These are phyloP conservation scores for Aspergillus bertholletiae DNA, from an alignment of 495 filamentous ascomycete species.

Conservation along the genomic window DNA sequence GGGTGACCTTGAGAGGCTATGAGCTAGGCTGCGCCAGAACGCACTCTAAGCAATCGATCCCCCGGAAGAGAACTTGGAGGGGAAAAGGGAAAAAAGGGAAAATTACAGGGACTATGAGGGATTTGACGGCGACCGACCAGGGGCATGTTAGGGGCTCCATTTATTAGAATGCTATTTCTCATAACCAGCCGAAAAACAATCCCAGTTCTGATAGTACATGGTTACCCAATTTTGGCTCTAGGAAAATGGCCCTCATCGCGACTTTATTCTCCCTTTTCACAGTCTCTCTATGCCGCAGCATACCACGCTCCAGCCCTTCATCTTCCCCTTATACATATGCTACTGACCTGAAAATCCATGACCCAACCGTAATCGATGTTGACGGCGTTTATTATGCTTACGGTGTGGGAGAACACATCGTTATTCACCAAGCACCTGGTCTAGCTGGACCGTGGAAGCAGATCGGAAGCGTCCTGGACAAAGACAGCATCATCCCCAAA, in stretches of 20 bases:
- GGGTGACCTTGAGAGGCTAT: not conserved
- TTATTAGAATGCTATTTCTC: not conserved
- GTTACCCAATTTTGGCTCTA: not conserved
- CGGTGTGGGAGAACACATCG: slow-evolving; percentile 31
- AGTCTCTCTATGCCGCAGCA: not conserved
- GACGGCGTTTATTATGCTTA: slow-evolving; percentile 37
- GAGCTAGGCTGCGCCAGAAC: not conserved
- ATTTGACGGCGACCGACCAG: not conserved
- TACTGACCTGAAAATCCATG: slow-evolving; percentile 36
- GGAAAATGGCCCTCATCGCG: not conserved
- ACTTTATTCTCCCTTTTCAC: not conserved
- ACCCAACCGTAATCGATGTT: slow-evolving; percentile 36
- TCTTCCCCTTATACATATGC: slow-evolving; percentile 24
- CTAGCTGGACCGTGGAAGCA: slow-evolving; percentile 42
- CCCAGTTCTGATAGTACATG: no score
- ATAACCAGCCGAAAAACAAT: no score
- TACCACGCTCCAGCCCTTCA: not conserved
- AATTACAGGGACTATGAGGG: no score
- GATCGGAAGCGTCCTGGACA: slow-evolving; percentile 31
- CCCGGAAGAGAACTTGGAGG: not conserved
- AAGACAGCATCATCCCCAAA: slow-evolving; percentile 38
- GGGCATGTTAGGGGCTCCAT: not conserved
- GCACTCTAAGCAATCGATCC: not conserved
- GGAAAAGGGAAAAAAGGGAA: no score
- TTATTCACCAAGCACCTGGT: slow-evolving; percentile 29